Evolutionary conservation across 1,139 yeast species (phyloP), one percentile per base, ranked within the genome.

Genomic region (Lodderomyces orthopsilosis): DNA sequence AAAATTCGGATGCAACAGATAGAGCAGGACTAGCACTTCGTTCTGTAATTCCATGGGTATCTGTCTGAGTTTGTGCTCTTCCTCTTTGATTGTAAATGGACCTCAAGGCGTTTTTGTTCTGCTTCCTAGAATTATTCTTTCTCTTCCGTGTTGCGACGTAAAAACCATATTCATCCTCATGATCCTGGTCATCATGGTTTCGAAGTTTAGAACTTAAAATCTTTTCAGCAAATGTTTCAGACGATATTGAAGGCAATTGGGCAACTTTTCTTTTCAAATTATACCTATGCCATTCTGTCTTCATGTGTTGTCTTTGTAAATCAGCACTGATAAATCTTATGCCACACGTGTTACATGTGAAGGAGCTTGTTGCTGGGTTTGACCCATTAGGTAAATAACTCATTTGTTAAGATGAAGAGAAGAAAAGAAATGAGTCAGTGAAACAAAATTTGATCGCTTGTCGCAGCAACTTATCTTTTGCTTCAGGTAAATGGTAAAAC

Each of bases 261-360:
- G 96, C 96, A 33, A 93, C 96, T 57, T 96, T 75, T 63, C 98
- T 77, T 65, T 93, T 93, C 59, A 93, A 75, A 59, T 93, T 91
- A 62, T 88, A 93, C 51, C 95, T 75, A 58, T 90, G 97, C 97
- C 97, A 91, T 49, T 91, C 97, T 1, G 96, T 83, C 61, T 88
- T 89, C 98, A 93, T 93, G 58, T 93, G 98, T 45, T 76, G 73
- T 54, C 98, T 75, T 67, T 93, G 98, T 50, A 81, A 75, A 45
- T 84, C 90, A 5, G 95, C 84, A 14, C 83, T 73, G 14, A 83
- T 79, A 57, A 93, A 93, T 47, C 80, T 80, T 48, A 91, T 75
- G 8, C 81, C 83, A 59, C 98, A 93, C 28, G 96, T 85, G 58
- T 89, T 86, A 64, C 98, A 93, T 4, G 97, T 90, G 56, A 78